phyloP scores from a whole-genome alignment of 208 protist species.

The Crithidia thermophila region DNA sequence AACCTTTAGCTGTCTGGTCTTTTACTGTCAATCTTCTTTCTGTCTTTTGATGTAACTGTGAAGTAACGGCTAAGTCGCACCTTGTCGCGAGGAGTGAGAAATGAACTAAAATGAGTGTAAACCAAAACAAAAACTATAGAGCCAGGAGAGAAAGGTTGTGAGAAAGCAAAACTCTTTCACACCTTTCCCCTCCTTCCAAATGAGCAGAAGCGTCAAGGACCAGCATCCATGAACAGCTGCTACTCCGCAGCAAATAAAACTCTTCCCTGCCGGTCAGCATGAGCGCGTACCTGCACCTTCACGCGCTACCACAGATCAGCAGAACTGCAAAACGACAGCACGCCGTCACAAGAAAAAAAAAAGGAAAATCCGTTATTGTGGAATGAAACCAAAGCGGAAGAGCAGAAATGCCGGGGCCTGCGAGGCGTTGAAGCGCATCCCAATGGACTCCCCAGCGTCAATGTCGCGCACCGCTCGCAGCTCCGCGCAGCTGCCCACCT shows the following conservation, averaged over 20 bases:
- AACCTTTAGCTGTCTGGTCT: not conserved
- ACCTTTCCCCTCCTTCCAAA: no score
- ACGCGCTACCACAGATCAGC: no score
- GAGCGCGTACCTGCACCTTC: no score
- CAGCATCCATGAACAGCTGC: no score
- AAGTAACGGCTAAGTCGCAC: not conserved
- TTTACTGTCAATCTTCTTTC: not conserved
- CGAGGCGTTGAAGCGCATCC: slow-evolving; percentile 72
- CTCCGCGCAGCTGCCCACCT: slow-evolving; percentile 65
- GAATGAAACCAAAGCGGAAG: slow-evolving; percentile 86
- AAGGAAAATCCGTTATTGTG: slow-evolving; percentile 30
- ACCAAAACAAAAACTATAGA: not conserved
- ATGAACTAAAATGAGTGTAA: not conserved
- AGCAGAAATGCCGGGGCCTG: slow-evolving; percentile 68
- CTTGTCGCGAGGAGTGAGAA: no score
- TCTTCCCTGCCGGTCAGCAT: no score
- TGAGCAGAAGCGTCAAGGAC: no score
- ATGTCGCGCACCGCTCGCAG: slow-evolving; percentile 70
- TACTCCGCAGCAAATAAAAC: no score
- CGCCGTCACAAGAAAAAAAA: not conserved
- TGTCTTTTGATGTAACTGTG: slow-evolving; percentile 15
- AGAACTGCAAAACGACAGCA: no score
- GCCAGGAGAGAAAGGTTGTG: no score
- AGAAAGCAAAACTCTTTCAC: no score
- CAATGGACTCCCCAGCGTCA: slow-evolving; percentile 69